A percentile compares a stretch with the other conserved stretches of the same genome.
Evolutionary conservation across 768 basidiomycete species (phyloP).

Genomic region (Hypholoma sublateritium): DNA sequence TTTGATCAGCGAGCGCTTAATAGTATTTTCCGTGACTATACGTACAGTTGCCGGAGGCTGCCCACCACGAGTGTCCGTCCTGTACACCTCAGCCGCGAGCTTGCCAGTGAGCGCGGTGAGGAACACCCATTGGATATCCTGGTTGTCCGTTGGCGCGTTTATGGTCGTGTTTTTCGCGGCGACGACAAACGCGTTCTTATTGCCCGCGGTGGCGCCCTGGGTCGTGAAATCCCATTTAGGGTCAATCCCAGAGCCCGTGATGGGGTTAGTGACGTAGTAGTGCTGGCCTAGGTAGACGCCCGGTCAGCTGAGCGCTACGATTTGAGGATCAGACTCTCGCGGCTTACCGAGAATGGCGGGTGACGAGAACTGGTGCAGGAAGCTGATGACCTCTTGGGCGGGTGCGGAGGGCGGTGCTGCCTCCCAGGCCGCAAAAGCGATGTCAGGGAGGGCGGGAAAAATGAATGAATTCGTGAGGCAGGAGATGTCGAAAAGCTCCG

Average conservation of each 20-base stretch:
- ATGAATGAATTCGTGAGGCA: conserved; percentile 37
- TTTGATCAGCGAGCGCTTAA: neutral
- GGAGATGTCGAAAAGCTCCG: conserved; percentile 55
- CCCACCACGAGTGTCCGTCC: conserved; percentile 49
- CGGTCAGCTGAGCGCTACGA: neutral
- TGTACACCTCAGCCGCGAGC: conserved; percentile 46
- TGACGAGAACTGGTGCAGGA: conserved; percentile 10
- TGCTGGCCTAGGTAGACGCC: conserved; percentile 35
- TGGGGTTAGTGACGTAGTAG: conserved; percentile 52
- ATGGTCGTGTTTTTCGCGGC: conserved; percentile 37
- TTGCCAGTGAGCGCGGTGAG: conserved; percentile 41
- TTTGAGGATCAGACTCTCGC: too few species aligned
- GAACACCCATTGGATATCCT: conserved; percentile 53
- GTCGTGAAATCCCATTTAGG: conserved; percentile 56
- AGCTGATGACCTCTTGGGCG: conserved; percentile 16
- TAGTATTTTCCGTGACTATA: neutral
- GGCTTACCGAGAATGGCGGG: conserved; percentile 30
- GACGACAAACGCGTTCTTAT: conserved; percentile 40
- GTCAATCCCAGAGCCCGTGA: conserved; percentile 34
- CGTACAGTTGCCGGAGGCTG: conserved; percentile 47
- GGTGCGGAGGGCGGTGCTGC: conserved; percentile 19
- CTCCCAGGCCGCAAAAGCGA: conserved; percentile 19
- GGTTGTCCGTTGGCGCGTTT: conserved; percentile 31
- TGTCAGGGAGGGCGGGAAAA: conserved; percentile 27
- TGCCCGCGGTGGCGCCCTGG: conserved; percentile 30